These are phyloP conservation scores for Linnemannia zychae DNA, from an alignment of 192 early-diverging fungal species.

Conservation along the genomic window DNA sequence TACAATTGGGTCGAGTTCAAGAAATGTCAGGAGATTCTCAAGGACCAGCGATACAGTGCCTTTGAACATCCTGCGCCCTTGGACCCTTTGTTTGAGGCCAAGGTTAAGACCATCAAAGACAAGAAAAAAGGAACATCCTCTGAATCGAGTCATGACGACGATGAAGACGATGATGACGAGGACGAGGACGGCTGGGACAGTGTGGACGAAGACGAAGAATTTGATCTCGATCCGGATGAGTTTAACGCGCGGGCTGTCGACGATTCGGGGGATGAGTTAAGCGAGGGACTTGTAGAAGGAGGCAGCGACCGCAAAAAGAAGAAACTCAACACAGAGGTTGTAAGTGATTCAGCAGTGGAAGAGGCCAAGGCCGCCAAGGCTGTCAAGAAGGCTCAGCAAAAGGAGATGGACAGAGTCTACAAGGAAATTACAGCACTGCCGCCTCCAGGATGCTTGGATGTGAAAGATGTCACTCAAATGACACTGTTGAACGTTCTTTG, in stretches of 20 bases:
- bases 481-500: constrained; percentile 25
- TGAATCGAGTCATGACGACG: background rate
- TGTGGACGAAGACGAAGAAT: constrained; percentile 20
- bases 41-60: constrained; percentile 63
- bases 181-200: constrained; percentile 24
- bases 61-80: constrained; percentile 46
- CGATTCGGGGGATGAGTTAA: background rate
- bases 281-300: background rate
- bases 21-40: constrained; percentile 63
- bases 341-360: background rate
- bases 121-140: constrained; percentile 14
- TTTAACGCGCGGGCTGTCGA: constrained; percentile 18
- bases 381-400: constrained; percentile 11
- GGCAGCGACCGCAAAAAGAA: constrained; percentile 33
- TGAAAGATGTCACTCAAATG: background rate
- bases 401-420: constrained; percentile 19
- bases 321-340: constrained; percentile 1
- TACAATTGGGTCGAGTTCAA: constrained; percentile 68
- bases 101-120: constrained; percentile 22
- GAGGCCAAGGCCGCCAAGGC: background rate
- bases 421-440: constrained; percentile 5
- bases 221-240: constrained; percentile 17
- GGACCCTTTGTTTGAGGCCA: constrained; percentile 35
- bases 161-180: constrained; percentile 25
- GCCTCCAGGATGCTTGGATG: constrained; percentile 41